Percentiles rank a stretch among this genome's conserved stretches.
phyloP scores from a whole-genome alignment of 176 grass and related monocot genomes.

The Canna indica region DNA sequence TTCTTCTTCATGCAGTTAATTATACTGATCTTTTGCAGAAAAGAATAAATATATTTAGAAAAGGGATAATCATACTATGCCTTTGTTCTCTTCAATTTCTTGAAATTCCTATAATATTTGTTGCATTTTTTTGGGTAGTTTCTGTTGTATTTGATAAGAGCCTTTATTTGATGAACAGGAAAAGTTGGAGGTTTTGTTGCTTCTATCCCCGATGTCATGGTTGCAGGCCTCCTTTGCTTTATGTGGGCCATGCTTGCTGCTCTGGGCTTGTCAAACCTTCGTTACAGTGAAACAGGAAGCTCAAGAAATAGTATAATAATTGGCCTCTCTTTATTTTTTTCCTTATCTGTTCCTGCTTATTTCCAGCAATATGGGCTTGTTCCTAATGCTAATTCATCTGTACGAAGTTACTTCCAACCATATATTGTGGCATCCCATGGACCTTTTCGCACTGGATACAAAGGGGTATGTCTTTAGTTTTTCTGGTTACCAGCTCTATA shows the following conservation, averaged over 20 bases:
- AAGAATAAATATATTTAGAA: background rate
- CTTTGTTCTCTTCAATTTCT: too few species aligned
- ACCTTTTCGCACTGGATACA: conserved; percentile 55
- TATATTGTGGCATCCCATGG: conserved; percentile 87
- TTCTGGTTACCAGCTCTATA: background rate
- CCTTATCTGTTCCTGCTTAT: conserved; percentile 85
- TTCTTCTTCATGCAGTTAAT: background rate
- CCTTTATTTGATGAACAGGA: conserved; percentile 27
- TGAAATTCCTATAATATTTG: background rate
- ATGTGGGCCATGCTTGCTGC: conserved; percentile 95
- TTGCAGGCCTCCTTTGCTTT: conserved; percentile 90
- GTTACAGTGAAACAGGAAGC: conserved; percentile 89
- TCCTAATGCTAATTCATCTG: conserved; percentile 54
- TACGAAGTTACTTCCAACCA: conserved; percentile 79
- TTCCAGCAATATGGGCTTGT: conserved; percentile 69
- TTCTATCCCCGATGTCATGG: conserved; percentile 93
- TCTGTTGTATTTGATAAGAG: background rate
- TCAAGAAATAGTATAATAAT: conserved; percentile 91
- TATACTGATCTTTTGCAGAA: background rate
- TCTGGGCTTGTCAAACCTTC: conserved; percentile 92
- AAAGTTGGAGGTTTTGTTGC: conserved; percentile 94
- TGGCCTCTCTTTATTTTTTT: conserved; percentile 81
- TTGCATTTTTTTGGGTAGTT: background rate
- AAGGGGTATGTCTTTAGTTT: conserved; percentile 54
- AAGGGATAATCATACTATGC: too few species aligned